Base-by-base conservation (phyloP, 2,329 filamentous ascomycete genomes). In the Microcyclospora tardicrescens region DNA sequence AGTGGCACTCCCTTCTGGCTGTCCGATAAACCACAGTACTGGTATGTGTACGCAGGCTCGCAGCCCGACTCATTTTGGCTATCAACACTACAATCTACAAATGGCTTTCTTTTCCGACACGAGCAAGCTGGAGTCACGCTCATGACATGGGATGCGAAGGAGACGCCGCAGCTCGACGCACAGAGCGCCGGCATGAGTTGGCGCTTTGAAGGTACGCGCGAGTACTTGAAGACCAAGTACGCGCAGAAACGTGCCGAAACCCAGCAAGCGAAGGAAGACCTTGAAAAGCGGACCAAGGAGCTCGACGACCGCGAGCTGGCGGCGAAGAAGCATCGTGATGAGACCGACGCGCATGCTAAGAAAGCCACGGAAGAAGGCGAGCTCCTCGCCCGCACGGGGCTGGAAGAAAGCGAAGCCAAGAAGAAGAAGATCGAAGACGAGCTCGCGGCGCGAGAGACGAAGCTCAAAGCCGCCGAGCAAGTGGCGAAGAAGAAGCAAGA, bases 161-260 rank as follows among this genome's bases (percentile, higher is more conserved):
- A 4, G 29, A 8, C 14, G 13, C 19, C 35, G 10, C 24, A 36
- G 37, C 43, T 40, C 28, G 36, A 41, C 13, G 28, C 39, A 6
- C 35, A 37, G 34, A 37, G 34, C 4, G 12, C 19, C 1, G 40
- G 30, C 11, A 31, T 45, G 38, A 45, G 35, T 14, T 45, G 43
- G 40, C 37, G 33, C 6, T 30, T 45, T 9, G 38, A 43, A 16
- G 39, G 37, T 24, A 45, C 43, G 5, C 43, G 40, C 10, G 43
- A 45, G 28, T 35, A 40, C 30, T 33, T 37, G 32, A 33, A 38
- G 16, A 34, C 32, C 31, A 44, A 43, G 37, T 30, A 28, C 14
- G 34, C 16, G 28, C 5, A 38, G 15, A 14, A 10, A 24, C 27
- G 32, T 13, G 28, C n/a, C 8, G 36, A 38, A 10, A 13, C 33